Evolutionary conservation across 2,329 filamentous ascomycete species (phyloP).

Genomic region (Pestalotiopsis fici): DNA sequence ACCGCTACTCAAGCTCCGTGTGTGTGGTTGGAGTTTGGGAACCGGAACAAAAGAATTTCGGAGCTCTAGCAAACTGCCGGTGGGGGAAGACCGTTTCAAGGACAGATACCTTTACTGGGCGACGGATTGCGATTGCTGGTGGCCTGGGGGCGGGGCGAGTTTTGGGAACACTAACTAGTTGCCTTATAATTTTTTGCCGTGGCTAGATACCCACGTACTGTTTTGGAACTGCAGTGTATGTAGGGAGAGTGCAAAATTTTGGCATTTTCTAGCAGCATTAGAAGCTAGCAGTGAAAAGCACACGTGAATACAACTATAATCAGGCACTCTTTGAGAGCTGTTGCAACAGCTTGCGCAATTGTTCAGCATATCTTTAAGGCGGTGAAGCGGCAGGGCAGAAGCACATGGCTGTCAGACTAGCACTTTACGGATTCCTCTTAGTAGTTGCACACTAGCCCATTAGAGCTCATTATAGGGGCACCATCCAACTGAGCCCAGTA

Average conservation of each 20-base stretch:
- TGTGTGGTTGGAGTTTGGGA: not conserved
- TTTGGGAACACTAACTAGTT: not conserved
- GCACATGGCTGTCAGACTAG: not conserved
- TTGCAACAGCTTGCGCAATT: not conserved
- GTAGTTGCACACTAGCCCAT: no score
- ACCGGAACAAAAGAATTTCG: not conserved
- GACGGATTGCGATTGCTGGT: not conserved
- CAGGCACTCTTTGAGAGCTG: not conserved
- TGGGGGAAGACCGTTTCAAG: not conserved
- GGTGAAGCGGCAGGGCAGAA: not conserved
- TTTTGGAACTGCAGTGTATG: no score
- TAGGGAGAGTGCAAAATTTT: no score
- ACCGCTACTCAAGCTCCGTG: not conserved
- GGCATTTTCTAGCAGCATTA: no score
- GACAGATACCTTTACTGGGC: not conserved
- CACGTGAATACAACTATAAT: not conserved
- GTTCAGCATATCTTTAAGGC: not conserved
- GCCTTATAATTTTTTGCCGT: no score
- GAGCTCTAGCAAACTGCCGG: not conserved
- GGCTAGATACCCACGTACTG: no score
- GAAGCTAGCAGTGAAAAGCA: not conserved
- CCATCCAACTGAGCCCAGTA: no score
- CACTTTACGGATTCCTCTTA: no score
- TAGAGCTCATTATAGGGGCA: no score
- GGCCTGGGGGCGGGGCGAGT: not conserved